phyloP scores from a whole-genome alignment of 2,329 filamentous ascomycete species.

The Microdochium bolleyi region DNA sequence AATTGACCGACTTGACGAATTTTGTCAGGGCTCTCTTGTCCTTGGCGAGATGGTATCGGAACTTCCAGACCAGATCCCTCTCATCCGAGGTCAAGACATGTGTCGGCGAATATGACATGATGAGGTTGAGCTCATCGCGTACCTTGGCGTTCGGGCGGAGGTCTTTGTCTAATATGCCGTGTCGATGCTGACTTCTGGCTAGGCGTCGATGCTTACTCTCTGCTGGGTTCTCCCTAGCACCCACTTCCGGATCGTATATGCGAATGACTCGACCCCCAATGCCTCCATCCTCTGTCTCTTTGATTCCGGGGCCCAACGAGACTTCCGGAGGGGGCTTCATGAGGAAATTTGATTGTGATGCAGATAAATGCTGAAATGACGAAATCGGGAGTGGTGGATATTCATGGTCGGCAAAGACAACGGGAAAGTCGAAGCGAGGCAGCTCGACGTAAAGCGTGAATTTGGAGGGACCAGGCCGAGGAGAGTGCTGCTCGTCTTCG shows the following conservation, averaged over 20 bases:
- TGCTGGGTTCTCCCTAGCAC: slow-evolving; percentile 82
- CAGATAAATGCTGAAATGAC: slow-evolving; percentile 55
- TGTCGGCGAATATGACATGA: slow-evolving; percentile 88
- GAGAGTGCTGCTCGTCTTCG: slow-evolving; percentile 34
- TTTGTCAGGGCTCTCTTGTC: slow-evolving; percentile 93
- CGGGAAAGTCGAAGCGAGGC: slow-evolving; percentile 88
- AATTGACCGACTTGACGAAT: slow-evolving; percentile 96
- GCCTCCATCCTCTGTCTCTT: slow-evolving; percentile 30
- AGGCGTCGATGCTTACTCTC: slow-evolving; percentile 91
- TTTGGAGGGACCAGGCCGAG: slow-evolving; percentile 37
- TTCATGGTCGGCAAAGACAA: slow-evolving; percentile 91
- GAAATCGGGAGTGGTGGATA: slow-evolving; percentile 82
- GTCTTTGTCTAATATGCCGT: slow-evolving; percentile 90
- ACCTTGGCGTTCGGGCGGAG: slow-evolving; percentile 94
- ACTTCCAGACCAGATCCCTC: slow-evolving; percentile 95
- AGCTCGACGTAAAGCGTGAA: slow-evolving; percentile 88
- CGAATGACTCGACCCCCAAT: slow-evolving; percentile 62
- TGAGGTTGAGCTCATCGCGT: slow-evolving; percentile 83
- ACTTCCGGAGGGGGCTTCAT: slow-evolving; percentile 81
- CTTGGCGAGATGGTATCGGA: slow-evolving; percentile 85
- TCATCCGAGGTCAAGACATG: slow-evolving; percentile 83
- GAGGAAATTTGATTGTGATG: slow-evolving; percentile 60
- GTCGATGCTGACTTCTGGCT: slow-evolving; percentile 81
- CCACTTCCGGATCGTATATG: slow-evolving; percentile 91
- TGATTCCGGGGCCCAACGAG: slow-evolving; percentile 83